Evolutionary conservation across 169 alveolate species (phyloP), one percentile per base, ranked within the genome.

Genomic region (Pseudocohnilembus persalinus): DNA sequence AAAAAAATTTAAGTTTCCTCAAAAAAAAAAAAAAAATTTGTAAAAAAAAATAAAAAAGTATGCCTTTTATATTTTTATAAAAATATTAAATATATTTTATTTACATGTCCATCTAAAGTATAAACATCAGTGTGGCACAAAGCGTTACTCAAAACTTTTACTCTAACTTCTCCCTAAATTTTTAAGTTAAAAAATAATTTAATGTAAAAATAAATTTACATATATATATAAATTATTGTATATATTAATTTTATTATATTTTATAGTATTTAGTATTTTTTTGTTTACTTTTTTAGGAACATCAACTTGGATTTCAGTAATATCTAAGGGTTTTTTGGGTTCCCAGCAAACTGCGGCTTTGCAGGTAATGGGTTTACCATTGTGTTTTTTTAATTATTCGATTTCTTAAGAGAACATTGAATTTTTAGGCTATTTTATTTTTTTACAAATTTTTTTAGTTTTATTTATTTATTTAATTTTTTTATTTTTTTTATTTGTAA

Each of bases 51-150:
- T 49, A 49, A 11, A 11, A 4, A 11, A 49, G n/a, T 11, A 49
- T 49, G 20, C 20, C 68, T 49, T 49, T 49, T 49, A 49, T 49
- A 20, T 11, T 49, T 11, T 11, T 49, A 49, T 49, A 49, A n/a
- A n/a, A n/a, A n/a, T n/a, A n/a, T n/a, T n/a, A n/a, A n/a, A n/a
- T n/a, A n/a, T n/a, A n/a, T n/a, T n/a, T 11, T 49, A 11, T 49
- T 49, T 49, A 49, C 68, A 29, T 79, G 91, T 1, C 98, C 98
- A 31, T 92, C 90, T 33, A 92, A 83, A 32, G 96, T 89, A 85
- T 88, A 94, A 73, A 89, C 94, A 77, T 94, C 97, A n/a, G 98
- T 95, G 89, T 94, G 97, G 93, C 98, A 95, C 26, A 95, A 92
- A 31, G 97, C 97, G 31, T 94, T 87, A 79, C 89, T 84, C 20